Conservation (phyloP, 2,329 filamentous ascomycete genomes). For the Neofusicoccum sp. region DNA sequence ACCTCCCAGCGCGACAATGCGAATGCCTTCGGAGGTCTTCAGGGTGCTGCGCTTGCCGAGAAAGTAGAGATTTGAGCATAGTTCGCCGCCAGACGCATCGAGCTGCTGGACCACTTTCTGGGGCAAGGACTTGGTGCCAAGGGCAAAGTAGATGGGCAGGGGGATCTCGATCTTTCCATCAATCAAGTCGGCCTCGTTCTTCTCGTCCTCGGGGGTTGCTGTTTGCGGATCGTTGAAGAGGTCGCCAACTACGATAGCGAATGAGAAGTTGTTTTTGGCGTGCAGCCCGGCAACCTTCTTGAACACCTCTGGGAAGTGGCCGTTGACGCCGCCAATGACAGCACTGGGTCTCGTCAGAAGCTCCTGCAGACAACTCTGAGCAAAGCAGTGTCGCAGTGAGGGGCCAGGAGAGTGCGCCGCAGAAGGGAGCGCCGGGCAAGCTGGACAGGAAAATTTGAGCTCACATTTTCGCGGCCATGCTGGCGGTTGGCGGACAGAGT, state of each 20-base stretch:
- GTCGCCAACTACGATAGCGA: conserved; percentile 81
- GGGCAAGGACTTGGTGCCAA: conserved; percentile 73
- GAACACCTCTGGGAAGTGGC: conserved; percentile 72
- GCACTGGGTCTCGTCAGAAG: conserved; percentile 51
- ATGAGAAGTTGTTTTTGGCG: conserved; percentile 81
- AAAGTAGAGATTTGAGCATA: conserved; percentile 89
- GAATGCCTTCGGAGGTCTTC: conserved; percentile 85
- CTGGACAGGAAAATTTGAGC: conserved; percentile 21
- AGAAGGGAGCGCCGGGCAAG: background rate
- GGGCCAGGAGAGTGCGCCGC: background rate
- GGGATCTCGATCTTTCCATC: conserved; percentile 71
- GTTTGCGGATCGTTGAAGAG: conserved; percentile 63
- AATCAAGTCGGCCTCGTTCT: conserved; percentile 58
- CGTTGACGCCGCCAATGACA: conserved; percentile 80
- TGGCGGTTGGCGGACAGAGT: background rate
- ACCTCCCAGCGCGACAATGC: conserved; percentile 84
- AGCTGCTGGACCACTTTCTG: conserved; percentile 68
- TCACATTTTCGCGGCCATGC: conserved; percentile 60
- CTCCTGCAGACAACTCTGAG: background rate
- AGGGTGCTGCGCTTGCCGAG: conserved; percentile 82
- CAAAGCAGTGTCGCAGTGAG: background rate
- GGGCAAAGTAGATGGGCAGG: conserved; percentile 85
- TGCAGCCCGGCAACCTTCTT: conserved; percentile 78
- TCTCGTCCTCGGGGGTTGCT: conserved; percentile 53
- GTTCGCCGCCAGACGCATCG: conserved; percentile 63